A percentile compares a stretch with the other conserved stretches of the same genome.
These are phyloP conservation scores for Metschnikowia borealis DNA, from an alignment of 805 yeast genomes.

Conservation along the genomic window DNA sequence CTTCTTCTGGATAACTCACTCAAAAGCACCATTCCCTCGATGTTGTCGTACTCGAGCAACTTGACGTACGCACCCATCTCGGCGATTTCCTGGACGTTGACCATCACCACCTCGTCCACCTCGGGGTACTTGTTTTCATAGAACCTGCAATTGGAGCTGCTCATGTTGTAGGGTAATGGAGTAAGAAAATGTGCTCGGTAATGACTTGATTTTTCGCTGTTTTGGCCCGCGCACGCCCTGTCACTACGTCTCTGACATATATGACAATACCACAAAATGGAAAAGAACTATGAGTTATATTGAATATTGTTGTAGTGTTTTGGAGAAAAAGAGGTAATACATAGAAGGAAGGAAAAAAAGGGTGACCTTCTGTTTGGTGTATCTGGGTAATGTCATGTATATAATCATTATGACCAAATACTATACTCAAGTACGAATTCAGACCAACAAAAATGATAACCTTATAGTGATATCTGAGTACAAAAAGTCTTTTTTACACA, in stretches of 20 bases:
- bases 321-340: fast-evolving
- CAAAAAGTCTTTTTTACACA: no score
- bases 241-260: background rate
- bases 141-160: constrained; percentile 88
- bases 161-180: constrained; percentile 44
- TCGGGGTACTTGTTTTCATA: constrained; percentile 98
- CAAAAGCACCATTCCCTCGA: constrained; percentile 96
- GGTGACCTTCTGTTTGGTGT: no score
- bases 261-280: background rate
- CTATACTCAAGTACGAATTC: no score
- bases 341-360: no score
- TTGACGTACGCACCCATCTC: constrained; percentile 99
- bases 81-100: constrained; percentile 95
- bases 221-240: constrained; percentile 6
- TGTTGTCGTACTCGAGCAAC: constrained; percentile 92
- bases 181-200: background rate
- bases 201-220: background rate
- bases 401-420: no score
- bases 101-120: constrained; percentile 98
- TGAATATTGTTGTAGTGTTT: no score
- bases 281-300: no score
- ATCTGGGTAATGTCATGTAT: no score
- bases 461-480: no score
- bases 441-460: no score
- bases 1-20: constrained; percentile 98